Percentiles rank a stretch among this genome's conserved stretches.
phyloP scores from a whole-genome alignment of 306 rosid species.

The Begonia loranthoides region DNA sequence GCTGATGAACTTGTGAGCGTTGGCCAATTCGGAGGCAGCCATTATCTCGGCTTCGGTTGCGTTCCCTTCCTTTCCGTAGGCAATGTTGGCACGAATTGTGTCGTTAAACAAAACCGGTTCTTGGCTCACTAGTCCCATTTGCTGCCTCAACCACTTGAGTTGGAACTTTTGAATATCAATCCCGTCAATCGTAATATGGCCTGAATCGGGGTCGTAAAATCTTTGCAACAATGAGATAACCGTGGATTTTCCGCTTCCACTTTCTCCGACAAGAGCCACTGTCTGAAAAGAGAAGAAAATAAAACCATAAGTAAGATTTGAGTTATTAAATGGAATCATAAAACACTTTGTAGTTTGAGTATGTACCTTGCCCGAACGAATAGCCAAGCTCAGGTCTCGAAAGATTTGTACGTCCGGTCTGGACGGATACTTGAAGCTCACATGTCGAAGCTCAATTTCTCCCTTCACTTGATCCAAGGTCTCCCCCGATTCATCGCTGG shows the following conservation, averaged over 20 bases:
- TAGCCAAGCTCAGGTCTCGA: constrained; percentile 44
- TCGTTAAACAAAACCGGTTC: constrained; percentile 66
- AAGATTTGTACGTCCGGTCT: constrained; percentile 50
- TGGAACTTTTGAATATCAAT: constrained; percentile 40
- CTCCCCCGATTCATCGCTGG: constrained; percentile 38
- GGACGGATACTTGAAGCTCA: constrained; percentile 55
- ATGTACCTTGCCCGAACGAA: constrained; percentile 52
- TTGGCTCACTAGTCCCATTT: constrained; percentile 72
- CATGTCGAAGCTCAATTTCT: constrained; percentile 41
- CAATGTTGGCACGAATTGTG: constrained; percentile 62
- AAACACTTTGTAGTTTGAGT: neutral
- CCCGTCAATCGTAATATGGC: constrained; percentile 53
- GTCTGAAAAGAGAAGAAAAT: constrained; percentile 31
- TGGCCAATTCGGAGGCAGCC: constrained; percentile 55
- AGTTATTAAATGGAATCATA: neutral
- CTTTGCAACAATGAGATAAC: constrained; percentile 61
- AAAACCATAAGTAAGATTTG: constrained; percentile 3
- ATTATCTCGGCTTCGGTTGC: constrained; percentile 53
- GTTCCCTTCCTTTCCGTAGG: constrained; percentile 45
- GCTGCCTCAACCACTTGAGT: constrained; percentile 62
- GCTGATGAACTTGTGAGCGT: constrained; percentile 67
- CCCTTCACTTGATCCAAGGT: constrained; percentile 40
- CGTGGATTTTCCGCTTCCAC: constrained; percentile 82
- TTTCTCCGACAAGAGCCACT: constrained; percentile 75
- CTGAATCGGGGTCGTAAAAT: constrained; percentile 58